Percentiles rank a stretch among this genome's conserved stretches.
Evolutionary conservation across 495 filamentous ascomycete species (phyloP).

Genomic region (Parmelia sp.): DNA sequence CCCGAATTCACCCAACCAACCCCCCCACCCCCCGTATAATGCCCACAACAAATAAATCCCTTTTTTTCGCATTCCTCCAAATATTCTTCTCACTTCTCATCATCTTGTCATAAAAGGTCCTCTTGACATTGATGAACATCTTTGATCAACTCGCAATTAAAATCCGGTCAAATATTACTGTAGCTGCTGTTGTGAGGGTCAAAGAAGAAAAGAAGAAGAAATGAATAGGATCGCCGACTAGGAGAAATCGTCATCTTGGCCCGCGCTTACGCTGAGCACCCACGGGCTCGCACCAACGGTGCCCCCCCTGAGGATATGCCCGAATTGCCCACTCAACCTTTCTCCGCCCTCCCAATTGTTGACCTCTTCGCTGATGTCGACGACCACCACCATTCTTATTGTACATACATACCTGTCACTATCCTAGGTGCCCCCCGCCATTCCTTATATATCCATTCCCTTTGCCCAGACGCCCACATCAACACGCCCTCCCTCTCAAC

Average conservation of each 20-base stretch:
- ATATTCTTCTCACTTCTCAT: too few relatives aligned
- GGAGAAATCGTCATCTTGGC: neutral
- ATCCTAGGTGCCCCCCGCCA: slow-evolving; percentile 17
- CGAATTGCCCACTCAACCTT: neutral
- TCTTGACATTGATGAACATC: neutral
- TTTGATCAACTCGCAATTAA: neutral
- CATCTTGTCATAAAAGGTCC: neutral
- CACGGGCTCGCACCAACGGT: too few relatives aligned
- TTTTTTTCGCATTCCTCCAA: neutral
- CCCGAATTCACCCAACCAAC: neutral
- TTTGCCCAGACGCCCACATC: slow-evolving; percentile 2
- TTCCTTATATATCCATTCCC: slow-evolving; percentile 19
- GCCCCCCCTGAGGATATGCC: too few relatives aligned
- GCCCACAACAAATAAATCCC: neutral
- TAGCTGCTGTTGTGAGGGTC: neutral
- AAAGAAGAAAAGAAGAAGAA: neutral
- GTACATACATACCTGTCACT: slow-evolving; percentile 25
- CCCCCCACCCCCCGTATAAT: neutral
- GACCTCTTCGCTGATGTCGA: slow-evolving; percentile 5
- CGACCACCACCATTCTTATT: slow-evolving; percentile 12
- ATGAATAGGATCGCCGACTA: neutral
- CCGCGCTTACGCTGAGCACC: too few relatives aligned
- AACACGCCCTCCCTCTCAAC: slow-evolving; percentile 15
- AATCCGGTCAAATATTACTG: neutral
- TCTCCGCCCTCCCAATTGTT: neutral